Conservation (phyloP, 768 basidiomycete genomes). For the Chalciporus pseudorubinellus region DNA sequence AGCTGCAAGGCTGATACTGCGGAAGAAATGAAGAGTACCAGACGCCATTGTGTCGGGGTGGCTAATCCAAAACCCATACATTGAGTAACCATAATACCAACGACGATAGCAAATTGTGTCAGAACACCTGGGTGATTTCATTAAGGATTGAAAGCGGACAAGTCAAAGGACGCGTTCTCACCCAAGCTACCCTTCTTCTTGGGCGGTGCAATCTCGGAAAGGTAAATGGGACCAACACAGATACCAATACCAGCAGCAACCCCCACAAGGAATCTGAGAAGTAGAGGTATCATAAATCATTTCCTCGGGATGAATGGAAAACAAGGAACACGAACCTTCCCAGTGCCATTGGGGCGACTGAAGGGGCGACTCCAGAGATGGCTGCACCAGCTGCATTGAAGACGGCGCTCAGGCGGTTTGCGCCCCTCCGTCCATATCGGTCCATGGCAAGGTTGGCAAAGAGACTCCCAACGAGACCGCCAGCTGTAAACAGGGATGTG, state of each 20-base stretch:
- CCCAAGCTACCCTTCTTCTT: conserved; percentile 75
- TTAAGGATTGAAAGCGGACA: neutral
- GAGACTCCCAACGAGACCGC: conserved; percentile 79
- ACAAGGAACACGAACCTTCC: conserved; percentile 54
- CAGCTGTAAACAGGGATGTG: conserved; percentile 83
- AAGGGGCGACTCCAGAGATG: conserved; percentile 64
- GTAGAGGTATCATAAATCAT: neutral
- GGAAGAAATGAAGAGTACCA: conserved; percentile 64
- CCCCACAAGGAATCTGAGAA: conserved; percentile 60
- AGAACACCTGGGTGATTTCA: conserved; percentile 55
- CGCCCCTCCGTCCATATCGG: conserved; percentile 65
- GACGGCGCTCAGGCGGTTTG: conserved; percentile 56
- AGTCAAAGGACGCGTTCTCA: conserved; percentile 25
- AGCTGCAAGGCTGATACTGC: conserved; percentile 56
- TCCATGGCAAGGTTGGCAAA: conserved; percentile 69
- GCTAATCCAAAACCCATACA: conserved; percentile 68
- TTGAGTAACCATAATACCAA: conserved; percentile 88
- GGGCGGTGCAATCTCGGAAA: conserved; percentile 82
- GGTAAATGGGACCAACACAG: conserved; percentile 79
- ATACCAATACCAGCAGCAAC: conserved; percentile 69
- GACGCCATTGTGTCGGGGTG: conserved; percentile 65
- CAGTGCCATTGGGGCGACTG: conserved; percentile 51
- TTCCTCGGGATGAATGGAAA: neutral
- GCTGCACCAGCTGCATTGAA: conserved; percentile 57
- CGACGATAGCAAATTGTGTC: conserved; percentile 78